Percentiles rank a stretch among this genome's conserved stretches.
phyloP scores from a whole-genome alignment of 768 basidiomycete species.

The Pluteus cervinus region DNA sequence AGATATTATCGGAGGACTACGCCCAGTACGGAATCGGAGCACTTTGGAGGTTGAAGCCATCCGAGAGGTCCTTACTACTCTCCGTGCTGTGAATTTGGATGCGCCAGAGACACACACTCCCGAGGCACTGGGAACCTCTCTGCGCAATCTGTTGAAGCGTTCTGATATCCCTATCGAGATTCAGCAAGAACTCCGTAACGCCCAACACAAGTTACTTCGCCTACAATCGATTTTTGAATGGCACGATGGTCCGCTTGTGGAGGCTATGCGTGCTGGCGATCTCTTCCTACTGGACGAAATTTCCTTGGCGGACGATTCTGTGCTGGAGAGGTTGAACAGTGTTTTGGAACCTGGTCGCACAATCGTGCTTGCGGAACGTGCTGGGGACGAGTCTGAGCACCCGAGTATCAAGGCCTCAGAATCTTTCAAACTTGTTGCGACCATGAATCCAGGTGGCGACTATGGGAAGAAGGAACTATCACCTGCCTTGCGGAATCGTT shows the following conservation, averaged over 20 bases:
- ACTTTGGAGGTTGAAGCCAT: conserved; percentile 44
- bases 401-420: conserved; percentile 59
- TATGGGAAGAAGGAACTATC: conserved; percentile 99
- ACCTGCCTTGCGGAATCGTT: conserved; percentile 92
- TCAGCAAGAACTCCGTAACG: conserved; percentile 28
- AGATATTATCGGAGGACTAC: conserved; percentile 89
- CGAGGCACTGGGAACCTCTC: conserved; percentile 18
- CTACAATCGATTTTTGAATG: conserved; percentile 89
- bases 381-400: conserved; percentile 66
- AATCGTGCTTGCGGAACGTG: conserved; percentile 89
- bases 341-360: conserved; percentile 89
- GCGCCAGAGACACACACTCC: conserved; percentile 14
- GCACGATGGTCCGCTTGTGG: conserved; percentile 94
- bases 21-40: conserved; percentile 77
- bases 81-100: conserved; percentile 36
- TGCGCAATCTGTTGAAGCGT: conserved; percentile 23
- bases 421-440: conserved; percentile 86
- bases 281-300: conserved; percentile 94
- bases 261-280: conserved; percentile 82
- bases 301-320: conserved; percentile 95
- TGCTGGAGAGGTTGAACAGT: conserved; percentile 94
- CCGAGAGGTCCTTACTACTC: conserved; percentile 32
- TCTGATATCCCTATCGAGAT: conserved; percentile 21
- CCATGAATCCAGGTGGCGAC: conserved; percentile 99
- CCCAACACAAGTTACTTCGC: conserved; percentile 39